Percentiles rank a stretch among this genome's conserved stretches.
Evolutionary conservation across 208 protist species (phyloP).

Genomic region (Crithidia expoeki): DNA sequence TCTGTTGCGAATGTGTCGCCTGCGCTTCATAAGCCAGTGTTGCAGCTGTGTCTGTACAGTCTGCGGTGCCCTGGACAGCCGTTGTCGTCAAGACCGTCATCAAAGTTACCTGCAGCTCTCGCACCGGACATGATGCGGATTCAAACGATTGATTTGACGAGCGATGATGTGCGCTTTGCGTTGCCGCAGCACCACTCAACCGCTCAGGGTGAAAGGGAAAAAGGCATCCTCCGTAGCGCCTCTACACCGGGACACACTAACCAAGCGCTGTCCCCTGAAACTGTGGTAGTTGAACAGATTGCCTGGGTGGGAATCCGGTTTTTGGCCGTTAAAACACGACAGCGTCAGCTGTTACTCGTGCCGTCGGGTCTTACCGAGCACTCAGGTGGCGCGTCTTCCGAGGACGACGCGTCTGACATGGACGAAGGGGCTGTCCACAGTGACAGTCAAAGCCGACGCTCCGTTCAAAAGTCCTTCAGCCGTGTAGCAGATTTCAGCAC

Average conservation of each 20-base stretch:
- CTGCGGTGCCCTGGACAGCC: neutral
- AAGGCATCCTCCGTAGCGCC: neutral
- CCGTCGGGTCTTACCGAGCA: slow-evolving; percentile 9
- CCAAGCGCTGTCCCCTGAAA: neutral
- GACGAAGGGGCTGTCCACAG: neutral
- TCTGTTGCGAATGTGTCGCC: neutral
- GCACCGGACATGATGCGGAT: slow-evolving; percentile 37
- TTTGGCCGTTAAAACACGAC: slow-evolving; percentile 25
- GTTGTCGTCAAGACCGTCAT: no score
- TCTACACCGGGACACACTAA: no score
- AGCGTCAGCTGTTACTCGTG: slow-evolving; percentile 25
- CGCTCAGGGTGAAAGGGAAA: neutral
- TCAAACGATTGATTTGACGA: slow-evolving; percentile 10
- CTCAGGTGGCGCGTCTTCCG: neutral
- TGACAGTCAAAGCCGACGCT: neutral
- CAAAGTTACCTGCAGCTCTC: neutral
- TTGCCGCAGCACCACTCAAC: neutral
- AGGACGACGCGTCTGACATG: neutral
- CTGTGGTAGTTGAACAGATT: slow-evolving; percentile 5
- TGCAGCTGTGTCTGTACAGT: slow-evolving; percentile 13
- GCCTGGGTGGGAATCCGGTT: slow-evolving; percentile 20
- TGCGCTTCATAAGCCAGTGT: neutral
- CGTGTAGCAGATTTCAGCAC: slow-evolving; percentile 22
- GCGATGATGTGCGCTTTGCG: neutral
- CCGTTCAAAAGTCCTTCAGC: slow-evolving; percentile 10